Evolutionary conservation across 805 yeast genomes (phyloP), one percentile per base, ranked within the genome.

Genomic region (Ogataea paraovalis): DNA sequence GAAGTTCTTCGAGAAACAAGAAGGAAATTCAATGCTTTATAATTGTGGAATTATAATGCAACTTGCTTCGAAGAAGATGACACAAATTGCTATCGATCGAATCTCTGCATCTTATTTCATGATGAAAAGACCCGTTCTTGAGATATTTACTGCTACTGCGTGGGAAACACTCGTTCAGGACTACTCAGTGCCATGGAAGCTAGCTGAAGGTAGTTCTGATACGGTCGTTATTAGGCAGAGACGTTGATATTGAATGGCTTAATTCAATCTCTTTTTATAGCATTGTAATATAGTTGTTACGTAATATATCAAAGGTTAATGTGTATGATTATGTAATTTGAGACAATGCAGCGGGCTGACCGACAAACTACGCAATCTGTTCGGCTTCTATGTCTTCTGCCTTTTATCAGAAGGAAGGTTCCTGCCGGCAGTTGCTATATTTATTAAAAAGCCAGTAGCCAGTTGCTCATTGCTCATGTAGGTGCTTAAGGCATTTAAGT

Each of bases 21-120:
- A 57, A 27, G 42, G 32, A 20, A 58, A 2, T 4, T 2, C 40
- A 56, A 0, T 46, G 45, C 34, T 20, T 39, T 39, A 18, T 25
- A 39, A 43, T 38, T 52, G 42, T 27, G 44, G 46, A 5, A 50
- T 52, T 19, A 59, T 79, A 5, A 77, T 79, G 82, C 49, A 61
- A 16, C 66, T 70, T 49, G 82, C 83, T 0, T 50, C 67, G 4
- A 45, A 57, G 0, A 41, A 42, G 8, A 68, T 78, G 59, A 43
- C 68, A 2, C 41, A 47, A 4, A 55, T 58, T 32, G 71, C 76
- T 43, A 56, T 71, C 3, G 46, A 49, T 19, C 61, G 68, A 2
- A 20, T 28, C 28, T 20, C 18, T 20, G 2, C 3, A 14, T 60
- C 81, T 1, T 80, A 74, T 51, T 77, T 70, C 56, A 67, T 63